Conservation (phyloP, 2,329 filamentous ascomycete species). For the Tolypocladium cylindrosporum region DNA sequence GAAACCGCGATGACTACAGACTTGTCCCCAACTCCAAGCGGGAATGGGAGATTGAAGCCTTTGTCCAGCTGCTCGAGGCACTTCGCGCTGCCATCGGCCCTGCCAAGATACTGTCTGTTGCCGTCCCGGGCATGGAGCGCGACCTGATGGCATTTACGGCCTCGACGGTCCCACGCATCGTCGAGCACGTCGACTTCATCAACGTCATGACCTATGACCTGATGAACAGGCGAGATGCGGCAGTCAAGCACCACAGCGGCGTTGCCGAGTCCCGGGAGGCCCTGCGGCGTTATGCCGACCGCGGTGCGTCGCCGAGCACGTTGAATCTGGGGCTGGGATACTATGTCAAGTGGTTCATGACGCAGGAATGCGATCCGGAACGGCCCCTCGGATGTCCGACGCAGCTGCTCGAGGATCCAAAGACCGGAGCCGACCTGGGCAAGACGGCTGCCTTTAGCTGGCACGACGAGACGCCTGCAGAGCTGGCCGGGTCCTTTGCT, state of each 20-base stretch:
- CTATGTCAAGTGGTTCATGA: constrained; percentile 56
- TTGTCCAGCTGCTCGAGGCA: constrained; percentile 48
- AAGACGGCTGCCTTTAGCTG: constrained; percentile 50
- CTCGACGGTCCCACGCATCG: constrained; percentile 48
- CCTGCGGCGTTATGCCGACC: constrained; percentile 48
- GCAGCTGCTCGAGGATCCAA: constrained; percentile 45
- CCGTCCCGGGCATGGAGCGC: constrained; percentile 52
- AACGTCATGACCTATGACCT: constrained; percentile 63
- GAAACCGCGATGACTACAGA: constrained; percentile 64
- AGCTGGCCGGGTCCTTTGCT: constrained; percentile 46
- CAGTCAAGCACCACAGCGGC: constrained; percentile 57
- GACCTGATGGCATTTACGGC: constrained; percentile 61
- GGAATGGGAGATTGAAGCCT: constrained; percentile 51
- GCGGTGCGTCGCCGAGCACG: constrained; percentile 39
- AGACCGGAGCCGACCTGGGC: constrained; percentile 46
- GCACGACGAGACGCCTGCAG: constrained; percentile 41
- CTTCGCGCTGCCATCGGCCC: constrained; percentile 47
- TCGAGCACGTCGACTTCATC: constrained; percentile 51
- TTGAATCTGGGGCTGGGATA: constrained; percentile 57
- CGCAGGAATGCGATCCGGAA: constrained; percentile 28
- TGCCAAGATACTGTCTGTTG: constrained; percentile 54
- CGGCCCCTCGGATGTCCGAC: constrained; percentile 44
- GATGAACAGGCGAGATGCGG: constrained; percentile 57
- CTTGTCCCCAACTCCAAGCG: constrained; percentile 49
- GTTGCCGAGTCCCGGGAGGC: constrained; percentile 42